Percentiles rank a stretch among this genome's conserved stretches.
These are phyloP conservation scores for Cladophialophora exuberans DNA, from an alignment of 2,329 filamentous ascomycete species.

Conservation along the genomic window DNA sequence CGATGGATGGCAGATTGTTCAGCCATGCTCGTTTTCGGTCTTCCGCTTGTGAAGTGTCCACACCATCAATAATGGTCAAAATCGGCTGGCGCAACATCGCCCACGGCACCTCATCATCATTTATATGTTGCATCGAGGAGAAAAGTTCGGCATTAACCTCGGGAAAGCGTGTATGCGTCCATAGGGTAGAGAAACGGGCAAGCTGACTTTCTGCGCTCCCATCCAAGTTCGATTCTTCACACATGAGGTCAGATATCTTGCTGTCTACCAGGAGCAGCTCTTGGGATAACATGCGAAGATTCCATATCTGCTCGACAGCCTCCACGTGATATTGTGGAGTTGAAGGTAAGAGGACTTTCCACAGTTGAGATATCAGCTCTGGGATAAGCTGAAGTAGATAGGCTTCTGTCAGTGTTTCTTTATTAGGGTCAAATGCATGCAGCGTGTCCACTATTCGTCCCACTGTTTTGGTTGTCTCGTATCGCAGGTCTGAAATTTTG, in stretches of 20 bases:
- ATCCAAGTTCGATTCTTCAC: constrained; percentile 39
- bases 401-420: constrained; percentile 31
- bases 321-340: constrained; percentile 95
- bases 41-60: constrained; percentile 11
- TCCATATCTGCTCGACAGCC: constrained; percentile 82
- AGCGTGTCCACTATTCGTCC: constrained; percentile 25
- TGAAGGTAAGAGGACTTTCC: constrained; percentile 78
- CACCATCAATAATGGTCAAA: constrained; percentile 24
- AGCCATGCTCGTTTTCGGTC: constrained; percentile 30
- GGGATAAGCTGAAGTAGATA: constrained; percentile 65
- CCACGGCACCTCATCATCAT: constrained; percentile 30
- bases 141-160: constrained; percentile 27
- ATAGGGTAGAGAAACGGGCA: constrained; percentile 73
- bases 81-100: constrained; percentile 26
- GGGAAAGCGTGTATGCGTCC: constrained; percentile 67
- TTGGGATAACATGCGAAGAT: constrained; percentile 73
- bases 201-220: constrained; percentile 57
- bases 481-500: not conserved
- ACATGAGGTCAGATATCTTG: constrained; percentile 30
- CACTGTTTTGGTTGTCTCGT: constrained; percentile 20
- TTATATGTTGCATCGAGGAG: constrained; percentile 7
- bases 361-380: constrained; percentile 71
- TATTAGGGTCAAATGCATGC: constrained; percentile 33
- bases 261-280: constrained; percentile 75
- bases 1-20: constrained; percentile 22